Base-by-base conservation (phyloP, 2,329 filamentous ascomycete species). In the Epichloe uncinata region DNA sequence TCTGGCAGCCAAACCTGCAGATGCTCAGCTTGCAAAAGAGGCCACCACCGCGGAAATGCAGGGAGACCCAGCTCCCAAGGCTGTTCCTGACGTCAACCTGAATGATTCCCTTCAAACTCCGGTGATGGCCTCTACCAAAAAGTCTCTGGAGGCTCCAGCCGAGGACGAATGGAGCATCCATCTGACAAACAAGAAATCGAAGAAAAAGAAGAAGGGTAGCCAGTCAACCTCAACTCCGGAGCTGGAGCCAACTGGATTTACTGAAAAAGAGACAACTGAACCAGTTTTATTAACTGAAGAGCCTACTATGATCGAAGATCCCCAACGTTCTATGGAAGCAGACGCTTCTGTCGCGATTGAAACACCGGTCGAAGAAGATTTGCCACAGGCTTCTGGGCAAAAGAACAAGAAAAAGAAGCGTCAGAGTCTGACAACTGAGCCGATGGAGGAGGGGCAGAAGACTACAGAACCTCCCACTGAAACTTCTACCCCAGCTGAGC, bases 161-260 rank as follows among this genome's bases (percentile, higher is more conserved):
- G 58, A 57, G n/a, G 53, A 56, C 5, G 56, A 61, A 34, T 49
- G 34, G 50, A 50, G 22, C 30, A 53, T 49, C 13, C 40, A 52
- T n/a, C 38, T 35, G 13, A 56, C 46, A 35, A 50, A 50, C 48
- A 62, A 59, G 52, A 62, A 62, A 45, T 54, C 55, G 7, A 62
- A 61, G 54, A 65, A 63, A 47, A 61, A 62, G 52, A 61, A 62
- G 50, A 60, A 60, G 53, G 58, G 58, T 45, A 63, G 60, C 60
- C 67, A 56, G 47, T 40, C 22, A 13, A 8, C 45, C 5, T 50
- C 46, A 15, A 40, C 3, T n/a, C 20, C 15, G 3, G 42, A 48
- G 18, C n/a, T 15, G 5, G 49, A 52, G 30, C 45, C 54, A 0
- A 13, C n/a, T n/a, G 26, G 34, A 5, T 38, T 33, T 18, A 5